Conservation (phyloP, 2,329 filamentous ascomycete species). For the Didymella exigua region DNA sequence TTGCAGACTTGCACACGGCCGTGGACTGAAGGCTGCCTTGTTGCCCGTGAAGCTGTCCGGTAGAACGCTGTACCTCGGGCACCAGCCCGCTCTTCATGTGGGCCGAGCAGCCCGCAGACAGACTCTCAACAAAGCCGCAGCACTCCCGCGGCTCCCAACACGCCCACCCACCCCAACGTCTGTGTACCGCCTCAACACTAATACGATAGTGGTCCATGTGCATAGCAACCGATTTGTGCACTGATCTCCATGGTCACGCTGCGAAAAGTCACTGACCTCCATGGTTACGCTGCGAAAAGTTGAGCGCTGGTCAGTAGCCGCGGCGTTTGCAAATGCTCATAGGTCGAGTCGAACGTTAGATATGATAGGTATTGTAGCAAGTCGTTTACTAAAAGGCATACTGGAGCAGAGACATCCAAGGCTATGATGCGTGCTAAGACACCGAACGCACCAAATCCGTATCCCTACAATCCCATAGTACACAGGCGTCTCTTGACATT, state of each 20-base stretch:
- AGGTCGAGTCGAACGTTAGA: conserved; percentile 22
- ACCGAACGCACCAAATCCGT: conserved; percentile 32
- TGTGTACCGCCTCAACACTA: background rate
- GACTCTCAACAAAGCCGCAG: conserved; percentile 5
- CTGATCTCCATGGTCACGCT: background rate
- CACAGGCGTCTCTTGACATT: conserved; percentile 35
- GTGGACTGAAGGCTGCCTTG: background rate
- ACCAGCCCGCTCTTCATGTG: background rate
- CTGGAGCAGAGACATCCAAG: conserved; percentile 35
- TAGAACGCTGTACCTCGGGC: background rate
- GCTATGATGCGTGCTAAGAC: conserved; percentile 32
- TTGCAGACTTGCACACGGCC: conserved; percentile 1
- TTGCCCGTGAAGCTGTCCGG: background rate
- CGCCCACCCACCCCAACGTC: background rate
- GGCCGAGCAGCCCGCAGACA: background rate
- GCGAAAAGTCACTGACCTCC: background rate
- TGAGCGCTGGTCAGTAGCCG: background rate
- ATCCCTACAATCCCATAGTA: conserved; percentile 46
- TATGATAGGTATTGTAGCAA: conserved; percentile 37
- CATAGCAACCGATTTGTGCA: background rate
- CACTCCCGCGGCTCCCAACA: conserved; percentile 6
- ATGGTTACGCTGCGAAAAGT: background rate
- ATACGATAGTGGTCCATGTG: background rate
- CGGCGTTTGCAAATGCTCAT: background rate
- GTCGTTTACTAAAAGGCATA: conserved; percentile 36